Base-by-base conservation (phyloP, 1,139 yeast species). In the Suhomyces bolitotheri region DNA sequence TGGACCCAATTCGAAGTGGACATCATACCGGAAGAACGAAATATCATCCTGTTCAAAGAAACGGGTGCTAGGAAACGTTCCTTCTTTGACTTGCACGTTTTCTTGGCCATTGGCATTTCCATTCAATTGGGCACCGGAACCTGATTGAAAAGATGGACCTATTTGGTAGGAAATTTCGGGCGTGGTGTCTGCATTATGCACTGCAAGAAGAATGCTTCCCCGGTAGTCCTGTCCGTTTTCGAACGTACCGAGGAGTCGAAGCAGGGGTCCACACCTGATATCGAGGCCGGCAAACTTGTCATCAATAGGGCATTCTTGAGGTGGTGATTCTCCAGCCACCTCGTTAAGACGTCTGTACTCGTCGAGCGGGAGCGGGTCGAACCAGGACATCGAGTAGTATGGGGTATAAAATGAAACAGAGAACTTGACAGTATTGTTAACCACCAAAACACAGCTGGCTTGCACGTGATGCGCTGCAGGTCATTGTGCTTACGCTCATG, bases 231-330 rank as follows among this genome's bases (percentile, higher is more conserved):
- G 39, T 1, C 65, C 64, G 19, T 72, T 58, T 45, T 73, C 78
- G 25, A 73, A 65, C 43, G 82, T 75, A 4, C 85, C 89, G 39
- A 78, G 64, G 37, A 82, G 73, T 41, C 92, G 68, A 39, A 89
- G 62, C 23, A 82, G 66, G 0, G 97, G 97, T 1, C 97, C 97
- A 55, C 92, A 83, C 43, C 71, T 65, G 32, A 82, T 67, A 34
- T 76, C 69, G 19, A 44, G 25, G 12, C 53, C 64, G 5, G 54
- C 61, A 21, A 63, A 42, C 14, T 58, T 56, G 10, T 56, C 56
- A 4, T 53, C 53, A 10, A 31, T 39, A 10, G 32, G 32, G 11
- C 51, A 44, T 15, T 49, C 45, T 8, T 50, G 49, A 5, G 71
- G 69, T 4, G 56, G 56, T 16, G 53, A 46, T 27, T 49, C 50